Base-by-base conservation (phyloP, 73 alveolate genomes). In the Stentor roeselii region DNA sequence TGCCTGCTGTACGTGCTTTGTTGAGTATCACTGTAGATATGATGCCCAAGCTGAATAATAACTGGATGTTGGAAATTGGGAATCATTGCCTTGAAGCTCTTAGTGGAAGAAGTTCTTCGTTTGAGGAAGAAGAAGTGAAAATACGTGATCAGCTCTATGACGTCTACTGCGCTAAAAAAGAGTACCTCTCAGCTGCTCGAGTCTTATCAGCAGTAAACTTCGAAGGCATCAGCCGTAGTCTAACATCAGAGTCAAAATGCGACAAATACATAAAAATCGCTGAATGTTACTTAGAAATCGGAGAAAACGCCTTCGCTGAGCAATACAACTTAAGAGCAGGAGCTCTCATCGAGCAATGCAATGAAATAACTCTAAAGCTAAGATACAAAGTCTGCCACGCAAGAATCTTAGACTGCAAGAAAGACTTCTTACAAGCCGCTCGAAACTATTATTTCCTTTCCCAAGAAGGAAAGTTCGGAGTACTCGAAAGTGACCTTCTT, bases 241-340 rank as follows among this genome's bases (percentile, higher is more conserved):
- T 90, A 59, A 75, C 83, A 14, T 83, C 60, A 3, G 86, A 84
- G 39, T 90, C 84, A 59, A 91, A 91, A 78, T 89, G 90, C 11
- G 87, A 84, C 0, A 75, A 59, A 14, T 88, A 58, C 42, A 89
- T 91, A 42, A n/a, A 42, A 11, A 88, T 86, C 76, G 96, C 96
- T 34, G 96, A 91, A 61, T 78, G 75, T 39, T 91, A 90, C 90
- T 91, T 91, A 86, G 90, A 84, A 14, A 90, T 85, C 40, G 96
- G 88, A 61, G 96, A 91, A 39, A 88, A 91, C 21, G 96, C 89
- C 42, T 86, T 84, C 60, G 96, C 96, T 3, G 96, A 91, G 76
- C 60, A 50, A 78, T 91, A 41, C 83, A 75, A 87, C 40, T 87
- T 83, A 61, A 91, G 88, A 41, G 96, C 96, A 27, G 92, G 93